Evolutionary conservation across 2,329 filamentous ascomycete species (phyloP), one percentile per base, ranked within the genome.

Genomic region (Ascochyta fabae): DNA sequence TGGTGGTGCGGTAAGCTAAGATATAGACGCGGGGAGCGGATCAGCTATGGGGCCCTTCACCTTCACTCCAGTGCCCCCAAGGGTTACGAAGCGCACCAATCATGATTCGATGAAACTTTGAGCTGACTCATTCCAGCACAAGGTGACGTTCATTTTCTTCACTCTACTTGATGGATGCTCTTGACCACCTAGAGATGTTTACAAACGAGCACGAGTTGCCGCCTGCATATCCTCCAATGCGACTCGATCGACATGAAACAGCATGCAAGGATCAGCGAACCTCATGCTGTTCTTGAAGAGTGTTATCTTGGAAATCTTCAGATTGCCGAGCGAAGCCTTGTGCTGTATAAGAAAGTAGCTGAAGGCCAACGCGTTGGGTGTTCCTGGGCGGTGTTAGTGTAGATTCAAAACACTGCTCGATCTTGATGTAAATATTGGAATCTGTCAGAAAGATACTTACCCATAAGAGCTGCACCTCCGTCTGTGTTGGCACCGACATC

Each of bases 331-430:
- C n/a, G 36, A n/a, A 23, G 33, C 12, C 41, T 58, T 58, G 45
- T 58, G 54, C 10, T 58, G 44, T 1, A 58, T 16, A 6, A 58
- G 49, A 13, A 58, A 49, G 29, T 53, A 53, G 35, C 44, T 49
- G 19, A 58, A 53, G 6, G 54, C 49, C 13, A 58, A 34, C 7
- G 49, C 49, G 19, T 58, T 58, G 3, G 54, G 49, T 8, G 54
- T 49, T 3, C 54, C 54, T 58, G 23, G n/a, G 10, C 15, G 22
- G 5, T n/a, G 39, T 45, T 16, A 48, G 16, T 35, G 1, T 26
- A 8, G 2, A 6, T n/a, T 6, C 12, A 4, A 24, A n/a, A 33
- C n/a, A 4, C 4, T 35, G 8, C 1, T 7, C 4, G 16, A 6
- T 31, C 29, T 31, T 5, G 29, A n/a, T 22, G 2, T 2, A 13